Base-by-base conservation (phyloP, 2,329 filamentous ascomycete genomes). In the Alternaria tenuissima region DNA sequence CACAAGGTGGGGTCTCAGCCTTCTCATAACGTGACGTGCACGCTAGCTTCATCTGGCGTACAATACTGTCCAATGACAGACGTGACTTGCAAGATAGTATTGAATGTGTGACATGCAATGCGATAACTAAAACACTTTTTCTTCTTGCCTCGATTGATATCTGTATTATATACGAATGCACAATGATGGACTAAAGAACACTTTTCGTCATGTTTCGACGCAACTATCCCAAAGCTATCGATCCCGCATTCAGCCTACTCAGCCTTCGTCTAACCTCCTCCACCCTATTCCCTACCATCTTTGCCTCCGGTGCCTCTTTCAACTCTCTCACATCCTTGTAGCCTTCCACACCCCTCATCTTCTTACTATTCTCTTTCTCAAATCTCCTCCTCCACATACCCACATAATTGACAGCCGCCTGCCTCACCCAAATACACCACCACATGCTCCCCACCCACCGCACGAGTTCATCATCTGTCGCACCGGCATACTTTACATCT, bases 331-430 rank as follows among this genome's bases (percentile, higher is more conserved):
- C 30, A 3, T n/a, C 28, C 18, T 7, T 7, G 26, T 8, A 2
- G 2, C 32, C 5, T 4, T 34, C 12, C 12, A 2, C 32, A 0
- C 6, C 12, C 6, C 11, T 14, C 32, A 1, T 34, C 24, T 8
- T 24, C 16, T 4, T 20, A 8, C 14, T 22, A 20, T 66, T 65
- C 48, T 71, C 69, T 41, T 68, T 72, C 49, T 67, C 65, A 5
- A 70, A 68, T 49, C 56, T 61, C 51, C 52, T 65, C 53, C 51
- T 69, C 68, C 69, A 74, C 46, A 70, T 71, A 1, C 69, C 69
- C 5, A 66, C 36, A 30, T 62, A 71, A n/a, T 72, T 73, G 3
- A 66, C 62, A 18, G 46, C 32, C 4, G 43, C 54, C 65, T 76
- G 71, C 20, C 71, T 47, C 9, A 60, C 49, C 73, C 73, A 76